phyloP scores from a whole-genome alignment of 192 early-diverging fungal genomes.

The Mortierella alpina region DNA sequence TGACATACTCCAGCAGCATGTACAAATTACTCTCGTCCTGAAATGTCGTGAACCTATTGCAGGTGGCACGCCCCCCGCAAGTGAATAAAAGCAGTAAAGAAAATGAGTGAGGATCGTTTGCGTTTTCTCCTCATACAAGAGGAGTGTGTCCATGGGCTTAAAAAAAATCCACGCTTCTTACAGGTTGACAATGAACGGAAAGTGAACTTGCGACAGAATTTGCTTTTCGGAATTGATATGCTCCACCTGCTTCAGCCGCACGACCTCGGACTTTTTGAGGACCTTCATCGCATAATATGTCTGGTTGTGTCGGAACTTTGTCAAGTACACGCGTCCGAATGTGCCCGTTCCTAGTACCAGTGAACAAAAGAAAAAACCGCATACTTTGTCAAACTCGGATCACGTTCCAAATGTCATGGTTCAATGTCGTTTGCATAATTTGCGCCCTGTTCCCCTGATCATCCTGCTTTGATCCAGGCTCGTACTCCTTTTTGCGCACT shows the following conservation, averaged over 20 bases:
- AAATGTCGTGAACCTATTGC: conserved; percentile 89
- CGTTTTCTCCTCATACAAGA: too few species aligned
- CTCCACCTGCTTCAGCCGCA: conserved; percentile 87
- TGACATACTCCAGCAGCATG: conserved; percentile 97
- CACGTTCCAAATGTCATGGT: too few species aligned
- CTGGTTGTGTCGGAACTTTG: conserved; percentile 71
- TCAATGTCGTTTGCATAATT: too few species aligned
- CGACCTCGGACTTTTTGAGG: conserved; percentile 83
- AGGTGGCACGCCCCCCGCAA: background rate
- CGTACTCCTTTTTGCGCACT: too few species aligned
- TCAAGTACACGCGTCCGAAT: conserved; percentile 94
- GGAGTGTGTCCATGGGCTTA: too few species aligned
- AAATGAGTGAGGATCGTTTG: background rate
- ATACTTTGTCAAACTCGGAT: background rate
- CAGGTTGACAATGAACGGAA: conserved; percentile 87
- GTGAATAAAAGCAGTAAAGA: background rate
- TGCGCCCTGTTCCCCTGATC: too few species aligned
- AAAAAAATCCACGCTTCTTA: conserved; percentile 31
- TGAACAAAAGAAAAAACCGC: background rate
- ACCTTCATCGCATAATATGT: conserved; percentile 90
- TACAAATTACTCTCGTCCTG: conserved; percentile 94
- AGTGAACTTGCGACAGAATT: conserved; percentile 76
- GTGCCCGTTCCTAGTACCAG: conserved; percentile 88
- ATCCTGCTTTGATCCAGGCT: too few species aligned
- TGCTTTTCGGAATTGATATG: conserved; percentile 88